A percentile compares a stretch with the other conserved stretches of the same genome.
Conservation (phyloP, 495 filamentous ascomycete species). For the Annulohypoxylon bovei region DNA sequence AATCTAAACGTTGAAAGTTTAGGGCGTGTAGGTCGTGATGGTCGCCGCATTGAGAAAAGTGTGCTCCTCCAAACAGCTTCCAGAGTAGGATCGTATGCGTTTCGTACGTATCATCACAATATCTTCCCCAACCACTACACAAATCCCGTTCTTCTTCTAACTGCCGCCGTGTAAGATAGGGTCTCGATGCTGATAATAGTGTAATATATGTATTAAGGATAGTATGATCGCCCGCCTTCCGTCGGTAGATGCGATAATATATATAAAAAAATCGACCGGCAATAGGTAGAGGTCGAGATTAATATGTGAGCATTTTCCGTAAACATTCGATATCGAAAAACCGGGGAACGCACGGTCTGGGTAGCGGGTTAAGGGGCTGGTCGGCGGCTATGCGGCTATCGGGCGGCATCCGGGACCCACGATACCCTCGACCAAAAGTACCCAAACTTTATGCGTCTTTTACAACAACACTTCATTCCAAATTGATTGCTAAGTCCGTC, state of each 20-base stretch:
- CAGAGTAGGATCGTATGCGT: background rate
- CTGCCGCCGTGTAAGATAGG: slow-evolving; percentile 14
- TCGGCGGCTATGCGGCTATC: slow-evolving; percentile 31
- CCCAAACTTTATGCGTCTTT: background rate
- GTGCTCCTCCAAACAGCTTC: background rate
- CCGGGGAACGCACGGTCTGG: background rate
- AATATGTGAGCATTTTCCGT: background rate
- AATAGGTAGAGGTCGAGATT: background rate
- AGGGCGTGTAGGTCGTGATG: background rate
- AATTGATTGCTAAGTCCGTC: slow-evolving; percentile 10
- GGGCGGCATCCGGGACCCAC: slow-evolving; percentile 23
- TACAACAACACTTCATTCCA: slow-evolving; percentile 2
- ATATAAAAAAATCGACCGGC: background rate
- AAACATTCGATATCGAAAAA: background rate
- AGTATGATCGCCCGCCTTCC: background rate
- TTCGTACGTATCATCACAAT: background rate
- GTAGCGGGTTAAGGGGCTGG: background rate
- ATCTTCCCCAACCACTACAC: background rate
- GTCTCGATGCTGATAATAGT: background rate
- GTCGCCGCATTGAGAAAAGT: background rate
- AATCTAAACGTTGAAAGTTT: background rate
- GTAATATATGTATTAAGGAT: background rate
- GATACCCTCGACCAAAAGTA: background rate
- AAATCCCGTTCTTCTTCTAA: background rate
- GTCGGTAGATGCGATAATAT: slow-evolving; percentile 12